Percentiles rank a stretch among this genome's conserved stretches.
These are phyloP conservation scores for Colletotrichum noveboracense DNA, from an alignment of 2,329 filamentous ascomycete genomes.

Conservation along the genomic window DNA sequence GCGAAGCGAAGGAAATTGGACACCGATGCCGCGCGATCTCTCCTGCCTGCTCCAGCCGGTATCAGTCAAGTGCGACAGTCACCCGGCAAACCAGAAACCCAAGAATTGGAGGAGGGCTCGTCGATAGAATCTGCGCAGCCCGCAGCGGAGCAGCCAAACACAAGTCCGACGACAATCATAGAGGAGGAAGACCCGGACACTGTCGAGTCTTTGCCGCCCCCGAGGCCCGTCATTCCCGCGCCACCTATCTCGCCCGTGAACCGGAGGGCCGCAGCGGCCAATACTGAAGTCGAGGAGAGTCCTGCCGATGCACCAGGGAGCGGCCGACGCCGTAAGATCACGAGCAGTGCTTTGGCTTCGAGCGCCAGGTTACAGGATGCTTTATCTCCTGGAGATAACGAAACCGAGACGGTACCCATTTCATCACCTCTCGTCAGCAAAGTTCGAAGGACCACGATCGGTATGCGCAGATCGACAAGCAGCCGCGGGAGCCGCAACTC, in stretches of 20 bases:
- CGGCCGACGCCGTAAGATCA: constrained; percentile 50
- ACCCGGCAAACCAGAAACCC: constrained; percentile 25
- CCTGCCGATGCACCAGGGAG: constrained; percentile 61
- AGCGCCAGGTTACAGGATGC: constrained; percentile 49
- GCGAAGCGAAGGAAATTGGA: constrained; percentile 49
- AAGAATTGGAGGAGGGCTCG: constrained; percentile 34
- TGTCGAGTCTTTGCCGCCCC: constrained; percentile 8
- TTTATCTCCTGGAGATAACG: constrained; percentile 34
- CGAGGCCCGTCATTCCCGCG: constrained; percentile 5
- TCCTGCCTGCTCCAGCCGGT: constrained; percentile 12
- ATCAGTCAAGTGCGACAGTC: neutral
- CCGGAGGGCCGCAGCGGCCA: neutral
- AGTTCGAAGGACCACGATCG: constrained; percentile 37
- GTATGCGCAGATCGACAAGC: constrained; percentile 35
- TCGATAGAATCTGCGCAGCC: constrained; percentile 27
- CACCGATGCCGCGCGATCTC: neutral
- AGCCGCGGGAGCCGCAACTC: constrained; percentile 26
- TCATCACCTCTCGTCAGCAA: constrained; percentile 52
- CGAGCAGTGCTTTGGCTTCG: constrained; percentile 39
- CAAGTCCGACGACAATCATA: constrained; percentile 21
- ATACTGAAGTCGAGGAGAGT: constrained; percentile 57
- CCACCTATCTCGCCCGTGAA: neutral
- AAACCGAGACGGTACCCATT: constrained; percentile 29
- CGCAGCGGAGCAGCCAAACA: neutral
- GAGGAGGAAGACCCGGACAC: neutral